Evolutionary conservation across 2,329 filamentous ascomycete genomes (phyloP).

Genomic region (Epichloe sp.): DNA sequence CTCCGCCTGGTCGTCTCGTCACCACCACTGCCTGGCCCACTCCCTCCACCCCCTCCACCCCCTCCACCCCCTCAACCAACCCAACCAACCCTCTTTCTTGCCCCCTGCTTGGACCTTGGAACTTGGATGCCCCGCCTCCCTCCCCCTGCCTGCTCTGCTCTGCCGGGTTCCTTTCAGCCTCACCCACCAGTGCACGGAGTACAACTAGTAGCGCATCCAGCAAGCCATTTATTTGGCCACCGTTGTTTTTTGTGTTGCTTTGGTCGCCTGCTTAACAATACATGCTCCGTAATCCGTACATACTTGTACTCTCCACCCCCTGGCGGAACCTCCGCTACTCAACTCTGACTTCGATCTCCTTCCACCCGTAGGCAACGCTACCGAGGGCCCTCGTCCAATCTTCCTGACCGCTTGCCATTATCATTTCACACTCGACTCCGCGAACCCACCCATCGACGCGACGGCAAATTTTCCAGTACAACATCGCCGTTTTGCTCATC

Average conservation of each 20-base stretch:
- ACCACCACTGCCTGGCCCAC: not conserved
- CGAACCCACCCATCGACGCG: not conserved
- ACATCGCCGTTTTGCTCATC: not conserved
- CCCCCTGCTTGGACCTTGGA: not conserved
- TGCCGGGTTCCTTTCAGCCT: slow-evolving; percentile 7
- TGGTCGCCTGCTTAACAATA: slow-evolving; percentile 5
- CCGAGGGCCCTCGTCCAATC: slow-evolving; percentile 10
- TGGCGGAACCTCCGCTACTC: slow-evolving; percentile 5
- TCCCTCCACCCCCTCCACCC: too few relatives aligned
- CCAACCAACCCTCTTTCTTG: not conserved
- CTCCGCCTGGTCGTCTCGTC: slow-evolving; percentile 8
- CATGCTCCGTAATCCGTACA: too few relatives aligned
- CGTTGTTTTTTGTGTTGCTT: not conserved
- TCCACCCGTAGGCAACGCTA: not conserved
- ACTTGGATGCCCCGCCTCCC: not conserved
- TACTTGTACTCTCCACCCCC: slow-evolving; percentile 5
- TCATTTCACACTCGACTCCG: not conserved
- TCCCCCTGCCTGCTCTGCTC: not conserved
- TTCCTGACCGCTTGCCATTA: not conserved
- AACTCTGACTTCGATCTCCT: slow-evolving; percentile 7
- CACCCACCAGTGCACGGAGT: slow-evolving; percentile 2
- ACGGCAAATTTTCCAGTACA: too few relatives aligned
- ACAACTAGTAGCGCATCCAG: not conserved
- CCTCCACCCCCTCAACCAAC: not conserved
- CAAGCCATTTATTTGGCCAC: not conserved